A percentile compares a stretch with the other conserved stretches of the same genome.
Evolutionary conservation across 2,329 filamentous ascomycete genomes (phyloP).

Genomic region (Colletotrichum sp.): DNA sequence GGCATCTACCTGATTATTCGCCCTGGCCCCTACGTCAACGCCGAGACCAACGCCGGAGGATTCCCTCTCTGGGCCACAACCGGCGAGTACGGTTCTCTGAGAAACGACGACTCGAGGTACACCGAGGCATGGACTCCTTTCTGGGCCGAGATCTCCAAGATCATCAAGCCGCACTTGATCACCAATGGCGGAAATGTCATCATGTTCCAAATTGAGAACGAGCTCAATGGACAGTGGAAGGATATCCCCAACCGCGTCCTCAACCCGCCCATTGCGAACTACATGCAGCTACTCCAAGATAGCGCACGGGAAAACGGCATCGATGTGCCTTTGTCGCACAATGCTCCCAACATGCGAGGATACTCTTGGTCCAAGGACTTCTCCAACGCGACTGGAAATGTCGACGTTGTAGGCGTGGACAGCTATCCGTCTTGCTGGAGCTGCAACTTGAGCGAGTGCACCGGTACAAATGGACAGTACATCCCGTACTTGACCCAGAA

Average conservation of each 20-base stretch:
- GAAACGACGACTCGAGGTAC: slow-evolving; percentile 58
- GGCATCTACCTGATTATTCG: slow-evolving; percentile 49
- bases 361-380: slow-evolving; percentile 67
- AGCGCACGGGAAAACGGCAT: slow-evolving; percentile 61
- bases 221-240: slow-evolving; percentile 50
- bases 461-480: slow-evolving; percentile 62
- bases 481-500: slow-evolving; percentile 39
- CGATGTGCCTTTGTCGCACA: slow-evolving; percentile 60
- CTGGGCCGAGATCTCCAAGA: slow-evolving; percentile 52
- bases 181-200: slow-evolving; percentile 62
- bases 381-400: slow-evolving; percentile 58
- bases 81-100: slow-evolving; percentile 58
- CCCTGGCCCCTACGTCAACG: slow-evolving; percentile 68
- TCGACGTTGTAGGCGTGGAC: slow-evolving; percentile 58
- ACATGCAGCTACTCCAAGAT: slow-evolving; percentile 63
- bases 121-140: slow-evolving; percentile 60
- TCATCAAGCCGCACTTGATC: slow-evolving; percentile 57
- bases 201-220: slow-evolving; percentile 62
- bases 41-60: slow-evolving; percentile 66
- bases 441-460: slow-evolving; percentile 66
- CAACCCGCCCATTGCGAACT: slow-evolving; percentile 53
- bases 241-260: slow-evolving; percentile 46
- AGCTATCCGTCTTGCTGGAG: slow-evolving; percentile 65
- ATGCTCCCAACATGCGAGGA: slow-evolving; percentile 62
- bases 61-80: slow-evolving; percentile 68